Evolutionary conservation across 768 basidiomycete genomes (phyloP), one percentile per base, ranked within the genome.

Genomic region (Suillus brevipes): DNA sequence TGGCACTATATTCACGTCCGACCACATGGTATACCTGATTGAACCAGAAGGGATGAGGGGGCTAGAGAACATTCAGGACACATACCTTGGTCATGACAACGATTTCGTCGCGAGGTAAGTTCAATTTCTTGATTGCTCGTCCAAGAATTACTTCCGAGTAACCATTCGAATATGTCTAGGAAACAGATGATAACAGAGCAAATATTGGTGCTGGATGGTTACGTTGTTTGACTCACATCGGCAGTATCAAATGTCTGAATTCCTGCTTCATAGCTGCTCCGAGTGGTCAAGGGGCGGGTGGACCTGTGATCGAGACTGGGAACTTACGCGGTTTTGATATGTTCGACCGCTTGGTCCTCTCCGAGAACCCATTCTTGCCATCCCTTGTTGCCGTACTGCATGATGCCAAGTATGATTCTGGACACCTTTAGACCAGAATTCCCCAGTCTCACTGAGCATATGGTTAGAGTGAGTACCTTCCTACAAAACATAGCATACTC

Each of bases 61-160:
- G 34, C 36, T 36, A 36, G 50, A 52, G 52, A 31, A 53, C 25
- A 31, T 42, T 36, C 14, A 36, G n/a, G 10, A 60, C 20, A 50
- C 61, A 8, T 38, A 85, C 86, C 78, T 94, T 93, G 62, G 91
- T 91, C 80, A 93, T 83, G 14, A 93, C 83, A 18, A 94, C 90
- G 55, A 92, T 86, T 67, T 88, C 85, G 16, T 89, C 87, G 2
- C 91, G 84, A n/a, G 89, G 89, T 13, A 90, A 79, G 18, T 86
- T 73, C 67, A 85, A 81, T 67, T 85, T 71, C 70, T 89, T 89
- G 77, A 94, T 87, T 3, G 87, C 89, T 69, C 89, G 88, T 13
- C 91, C 91, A 25, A 91, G 79, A 60, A 91, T 81, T 55, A 83
- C 70, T 72, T 93, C 91, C 0, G 87, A 88, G 7, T 78, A 74